Evolutionary conservation across 2,329 filamentous ascomycete species (phyloP).

Genomic region (Juglanconis juglandina): DNA sequence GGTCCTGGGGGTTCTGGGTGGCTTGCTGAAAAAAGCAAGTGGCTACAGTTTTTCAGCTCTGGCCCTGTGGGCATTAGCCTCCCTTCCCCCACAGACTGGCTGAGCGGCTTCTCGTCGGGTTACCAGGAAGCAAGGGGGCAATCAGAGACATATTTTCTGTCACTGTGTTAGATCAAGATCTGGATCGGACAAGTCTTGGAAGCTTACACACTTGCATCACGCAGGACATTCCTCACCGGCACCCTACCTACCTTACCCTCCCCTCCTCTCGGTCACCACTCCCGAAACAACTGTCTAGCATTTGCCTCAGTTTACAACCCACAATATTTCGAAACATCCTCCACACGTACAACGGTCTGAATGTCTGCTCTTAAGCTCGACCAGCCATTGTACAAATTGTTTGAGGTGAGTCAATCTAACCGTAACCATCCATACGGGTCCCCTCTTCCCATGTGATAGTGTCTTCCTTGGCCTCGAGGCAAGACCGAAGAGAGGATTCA

Average conservation of each 20-base stretch:
- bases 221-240: conserved; percentile 1
- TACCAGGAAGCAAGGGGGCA: conserved; percentile 8
- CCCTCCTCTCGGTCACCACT: conserved; percentile 18
- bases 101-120: conserved; percentile 2
- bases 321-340: conserved; percentile 6
- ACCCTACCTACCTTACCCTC: not conserved
- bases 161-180: conserved; percentile 12
- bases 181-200: conserved; percentile 5
- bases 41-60: conserved; percentile 12
- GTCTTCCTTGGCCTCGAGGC: not conserved
- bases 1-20: conserved; percentile 3
- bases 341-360: conserved; percentile 40
- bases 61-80: conserved; percentile 6
- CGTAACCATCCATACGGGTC: conserved; percentile 27
- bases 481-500: too few species aligned
- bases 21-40: conserved; percentile 11
- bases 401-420: conserved; percentile 50
- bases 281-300: conserved; percentile 34
- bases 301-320: conserved; percentile 26
- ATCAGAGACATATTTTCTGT: conserved; percentile 15
- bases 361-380: conserved; percentile 59
- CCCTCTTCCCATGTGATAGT: not conserved
- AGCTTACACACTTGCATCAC: conserved; percentile 21
- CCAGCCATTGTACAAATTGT: conserved; percentile 54
- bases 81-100: conserved; percentile 3